Base-by-base conservation (phyloP, 169 alveolate species). In the Cryptosporidium parvum region DNA sequence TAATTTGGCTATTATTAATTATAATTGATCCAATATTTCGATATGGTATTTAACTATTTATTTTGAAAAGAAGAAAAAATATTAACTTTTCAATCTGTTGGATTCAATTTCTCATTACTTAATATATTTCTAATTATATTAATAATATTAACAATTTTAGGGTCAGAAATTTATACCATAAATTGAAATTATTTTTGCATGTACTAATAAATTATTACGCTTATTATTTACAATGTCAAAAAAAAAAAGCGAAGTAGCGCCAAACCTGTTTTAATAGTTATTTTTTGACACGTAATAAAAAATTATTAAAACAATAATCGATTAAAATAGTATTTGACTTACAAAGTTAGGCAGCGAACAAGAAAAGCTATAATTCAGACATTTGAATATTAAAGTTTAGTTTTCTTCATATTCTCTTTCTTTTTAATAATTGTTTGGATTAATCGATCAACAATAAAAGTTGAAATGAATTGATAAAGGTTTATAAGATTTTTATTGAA, bases 221-320 rank as follows among this genome's bases (percentile, higher is more conserved):
- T 65, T 2, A 26, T 9, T n/a, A 29, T 10, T 65, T 65, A 9
- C n/a, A 0, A 33, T 29, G 5, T 33, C 31, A 12, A 21, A 18
- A 37, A 65, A 37, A 18, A 37, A 65, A 37, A 1, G 31, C 12
- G 0, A 59, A 21, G 6, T 65, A 33, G 72, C 72, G 72, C 72
- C 72, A 65, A 65, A 14, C 52, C 4, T 0, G 3, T 33, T n/a
- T 33, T 65, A 31, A 29, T 26, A 65, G 72, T 65, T 65, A 26
- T 65, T 65, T 65, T 65, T 65, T 65, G 72, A 65, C 72, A 65
- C n/a, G 72, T 56, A 18, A 16, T 1, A 2, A n/a, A n/a, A 52
- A 53, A 53, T n/a, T 12, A 56, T 23, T n/a, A 56, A 56, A 56
- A 56, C 9, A 56, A 56, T 8, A 2, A 1, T 3, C 9, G 21